Evolutionary conservation across 2,329 filamentous ascomycete genomes (phyloP).

Genomic region (Xylaria sp.): DNA sequence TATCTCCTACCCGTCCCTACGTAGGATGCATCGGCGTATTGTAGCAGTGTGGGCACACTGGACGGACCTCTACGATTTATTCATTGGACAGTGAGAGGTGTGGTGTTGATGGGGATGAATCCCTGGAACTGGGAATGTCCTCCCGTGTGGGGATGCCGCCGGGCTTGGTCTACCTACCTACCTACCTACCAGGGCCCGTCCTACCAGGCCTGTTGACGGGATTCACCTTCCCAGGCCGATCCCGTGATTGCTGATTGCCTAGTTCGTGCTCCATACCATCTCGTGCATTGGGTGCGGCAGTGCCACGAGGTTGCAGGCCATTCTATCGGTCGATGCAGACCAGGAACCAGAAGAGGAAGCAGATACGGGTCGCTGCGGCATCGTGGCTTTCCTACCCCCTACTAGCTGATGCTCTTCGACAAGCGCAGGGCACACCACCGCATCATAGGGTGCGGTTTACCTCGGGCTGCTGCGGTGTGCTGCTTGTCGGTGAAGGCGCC

Average conservation of each 20-base stretch:
- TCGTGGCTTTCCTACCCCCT: constrained; percentile 29
- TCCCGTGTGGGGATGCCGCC: constrained; percentile 13
- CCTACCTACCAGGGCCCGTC: too few relatives aligned
- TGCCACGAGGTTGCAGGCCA: not conserved
- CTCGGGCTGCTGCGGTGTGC: constrained; percentile 15
- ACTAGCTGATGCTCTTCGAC: constrained; percentile 3
- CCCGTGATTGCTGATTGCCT: too few relatives aligned
- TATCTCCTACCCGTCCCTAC: too few relatives aligned
- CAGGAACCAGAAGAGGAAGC: constrained; percentile 20
- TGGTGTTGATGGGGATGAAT: constrained; percentile 7
- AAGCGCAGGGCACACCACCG: not conserved
- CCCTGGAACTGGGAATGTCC: constrained; percentile 17
- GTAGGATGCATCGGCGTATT: constrained; percentile 1
- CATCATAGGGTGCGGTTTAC: constrained; percentile 8
- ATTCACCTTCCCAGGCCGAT: not conserved
- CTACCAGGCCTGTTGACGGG: not conserved
- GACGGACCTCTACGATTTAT: not conserved
- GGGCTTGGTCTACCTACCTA: too few relatives aligned
- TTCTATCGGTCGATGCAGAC: constrained; percentile 3
- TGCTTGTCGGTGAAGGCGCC: constrained; percentile 22
- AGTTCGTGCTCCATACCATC: not conserved
- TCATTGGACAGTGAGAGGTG: too few relatives aligned
- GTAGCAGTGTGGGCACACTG: not conserved
- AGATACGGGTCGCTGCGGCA: constrained; percentile 31
- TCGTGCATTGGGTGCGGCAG: not conserved